Evolutionary conservation across 805 yeast species (phyloP), one percentile per base, ranked within the genome.

Genomic region (Zygosaccharomyces rouxii): DNA sequence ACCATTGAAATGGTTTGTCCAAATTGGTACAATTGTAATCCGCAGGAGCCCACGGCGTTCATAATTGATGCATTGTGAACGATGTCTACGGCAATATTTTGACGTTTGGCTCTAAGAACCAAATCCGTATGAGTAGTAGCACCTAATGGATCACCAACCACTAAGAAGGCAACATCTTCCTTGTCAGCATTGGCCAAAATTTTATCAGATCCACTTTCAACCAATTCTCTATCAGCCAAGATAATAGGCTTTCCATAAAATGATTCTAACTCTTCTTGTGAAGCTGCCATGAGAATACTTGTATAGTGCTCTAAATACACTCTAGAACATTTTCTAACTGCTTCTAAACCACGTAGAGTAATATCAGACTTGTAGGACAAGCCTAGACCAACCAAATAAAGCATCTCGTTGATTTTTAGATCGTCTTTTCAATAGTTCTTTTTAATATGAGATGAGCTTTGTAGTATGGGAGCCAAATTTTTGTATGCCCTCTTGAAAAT

Each of bases 1-100:
- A 94, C 98, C 66, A 94, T 74, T 1, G 97, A 89, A n/a, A 92
- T 92, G 9, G 98, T 89, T 71, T 94, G 98, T 7, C 99, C 99
- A 69, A 90, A 92, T 59, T 85, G 89, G 69, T 92, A 92, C 50
- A 92, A 74, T 68, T 92, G 99, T 55, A 94, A 76, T 19, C 99
- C 99, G 72, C 97, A 89, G 1, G 97, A 95, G 16, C 99, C 99
- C 22, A 92, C 96, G 0, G 98, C 99, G 64, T 92, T 92, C 97
- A 94, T 89, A 10, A 92, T 94, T 14, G 96, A 86, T 1, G 99
- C 99, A 67, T 92, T 92, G 71, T 92, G 99, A 51, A 92, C 80
- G 35, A 86, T 78, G 63, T 87, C 95, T 38, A 86, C 87, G 44
- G 77, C 72, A 62, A 94, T 88, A 2, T 80, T 80, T 51, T 83